These are phyloP conservation scores for Pseudonitzschia pungens DNA, from an alignment of 108 stramenopile species.

Conservation along the genomic window DNA sequence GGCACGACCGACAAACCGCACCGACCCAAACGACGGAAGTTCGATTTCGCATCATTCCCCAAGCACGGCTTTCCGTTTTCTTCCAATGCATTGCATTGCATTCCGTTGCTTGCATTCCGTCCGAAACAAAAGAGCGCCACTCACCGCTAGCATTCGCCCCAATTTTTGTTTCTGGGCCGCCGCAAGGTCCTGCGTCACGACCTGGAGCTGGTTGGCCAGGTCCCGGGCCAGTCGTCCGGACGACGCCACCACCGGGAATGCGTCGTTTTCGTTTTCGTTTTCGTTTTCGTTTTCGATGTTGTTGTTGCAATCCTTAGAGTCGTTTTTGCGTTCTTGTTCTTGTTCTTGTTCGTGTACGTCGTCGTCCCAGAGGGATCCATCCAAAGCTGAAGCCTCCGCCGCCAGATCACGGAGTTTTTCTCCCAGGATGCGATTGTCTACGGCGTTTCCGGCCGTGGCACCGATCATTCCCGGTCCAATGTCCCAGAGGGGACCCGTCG, in stretches of 20 bases:
- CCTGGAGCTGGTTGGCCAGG: slow-evolving; percentile 72
- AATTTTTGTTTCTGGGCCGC: slow-evolving; percentile 33
- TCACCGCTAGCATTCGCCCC: slow-evolving; percentile 41
- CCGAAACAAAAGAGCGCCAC: not conserved
- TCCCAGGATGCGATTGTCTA: slow-evolving; percentile 45
- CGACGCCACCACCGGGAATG: not conserved
- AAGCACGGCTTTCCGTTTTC: too few relatives aligned
- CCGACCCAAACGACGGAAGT: too few relatives aligned
- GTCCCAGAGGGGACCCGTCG: slow-evolving; percentile 9
- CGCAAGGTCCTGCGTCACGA: slow-evolving; percentile 57
- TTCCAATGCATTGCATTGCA: too few relatives aligned
- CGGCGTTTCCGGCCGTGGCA: slow-evolving; percentile 57
- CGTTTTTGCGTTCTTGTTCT: too few relatives aligned
- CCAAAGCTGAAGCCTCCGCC: too few relatives aligned
- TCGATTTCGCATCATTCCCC: too few relatives aligned
- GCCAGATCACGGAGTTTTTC: not conserved
- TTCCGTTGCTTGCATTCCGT: too few relatives aligned
- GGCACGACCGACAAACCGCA: too few relatives aligned
- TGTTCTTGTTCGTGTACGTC: too few relatives aligned
- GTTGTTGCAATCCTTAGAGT: too few relatives aligned
- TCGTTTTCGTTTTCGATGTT: slow-evolving; percentile 34
- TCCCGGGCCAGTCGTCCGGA: slow-evolving; percentile 37
- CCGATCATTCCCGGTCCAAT: slow-evolving; percentile 19
- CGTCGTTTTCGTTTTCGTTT: not conserved
- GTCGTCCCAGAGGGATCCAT: too few relatives aligned